phyloP scores from a whole-genome alignment of 1,284 basidiomycete species.

The Tilletia horrida region DNA sequence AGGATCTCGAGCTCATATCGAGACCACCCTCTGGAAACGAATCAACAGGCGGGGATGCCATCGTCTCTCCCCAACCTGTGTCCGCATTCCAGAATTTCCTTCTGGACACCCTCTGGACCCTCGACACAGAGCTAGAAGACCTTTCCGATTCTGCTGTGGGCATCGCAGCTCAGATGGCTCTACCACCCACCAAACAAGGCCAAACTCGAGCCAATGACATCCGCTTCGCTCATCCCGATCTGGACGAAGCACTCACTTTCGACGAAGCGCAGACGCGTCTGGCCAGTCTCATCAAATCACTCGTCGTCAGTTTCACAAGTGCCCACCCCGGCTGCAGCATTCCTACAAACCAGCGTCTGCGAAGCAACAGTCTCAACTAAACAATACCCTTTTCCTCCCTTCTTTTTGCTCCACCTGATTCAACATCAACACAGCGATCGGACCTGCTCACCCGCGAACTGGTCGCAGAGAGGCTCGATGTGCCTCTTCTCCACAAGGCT shows the following conservation, averaged over 20 bases:
- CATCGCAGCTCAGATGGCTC: not conserved
- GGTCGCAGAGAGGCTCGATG: conserved; percentile 33
- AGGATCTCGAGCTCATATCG: not conserved
- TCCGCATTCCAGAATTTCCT: conserved; percentile 18
- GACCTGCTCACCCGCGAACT: not conserved
- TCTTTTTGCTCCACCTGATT: not conserved
- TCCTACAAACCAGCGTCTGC: too few relatives aligned
- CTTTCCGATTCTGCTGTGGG: conserved; percentile 8
- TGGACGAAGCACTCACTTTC: conserved; percentile 15
- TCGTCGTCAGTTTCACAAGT: conserved; percentile 13
- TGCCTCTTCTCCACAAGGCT: conserved; percentile 33
- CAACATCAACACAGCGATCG: conserved; percentile 9
- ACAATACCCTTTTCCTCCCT: too few relatives aligned
- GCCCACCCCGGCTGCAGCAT: not conserved
- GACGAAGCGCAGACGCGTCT: conserved; percentile 21
- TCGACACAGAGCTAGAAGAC: conserved; percentile 44
- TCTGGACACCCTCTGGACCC: conserved; percentile 43
- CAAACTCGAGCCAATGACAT: not conserved
- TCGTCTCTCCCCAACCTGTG: not conserved
- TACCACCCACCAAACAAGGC: not conserved
- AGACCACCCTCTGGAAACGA: not conserved
- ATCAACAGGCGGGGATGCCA: not conserved
- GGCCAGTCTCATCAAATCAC: conserved; percentile 19
- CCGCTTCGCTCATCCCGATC: conserved; percentile 33
- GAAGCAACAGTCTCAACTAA: too few relatives aligned